Evolutionary conservation across 805 yeast genomes (phyloP), one percentile per base, ranked within the genome.

Genomic region (Sungouiozyma intestinalis): DNA sequence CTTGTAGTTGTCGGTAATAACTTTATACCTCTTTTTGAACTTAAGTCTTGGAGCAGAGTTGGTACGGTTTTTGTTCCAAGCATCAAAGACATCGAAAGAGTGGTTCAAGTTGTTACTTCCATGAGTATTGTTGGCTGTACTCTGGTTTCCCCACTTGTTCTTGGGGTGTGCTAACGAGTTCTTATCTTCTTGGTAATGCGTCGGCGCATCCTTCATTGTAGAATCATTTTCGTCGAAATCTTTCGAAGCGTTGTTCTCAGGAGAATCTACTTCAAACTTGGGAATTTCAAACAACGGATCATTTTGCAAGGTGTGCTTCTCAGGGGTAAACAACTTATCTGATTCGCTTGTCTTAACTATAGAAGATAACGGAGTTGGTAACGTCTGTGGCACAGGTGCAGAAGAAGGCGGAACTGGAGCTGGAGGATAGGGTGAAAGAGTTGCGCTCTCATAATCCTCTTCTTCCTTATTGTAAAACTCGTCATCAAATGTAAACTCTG

Each of bases 401-500:
- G 61, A 57, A 9, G 60, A 55, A 4, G 57, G 54, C 36, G 58
- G 58, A 19, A 54, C 48, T n/a, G 56, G 59, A 31, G 51, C 49
- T 14, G 38, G 11, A n/a, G 50, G 44, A 3, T 36, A 36, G 6
- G 34, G 17, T 9, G 42, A 38, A 4, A 18, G 16, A 16, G 39
- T 33, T 16, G 43, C 39, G 14, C 31, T 33, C 21, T 45, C 40
- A 13, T 39, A 29, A 17, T 27, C 33, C 20, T 45, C 49, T 20
- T 71, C 75, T 27, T 67, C 64, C 21, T 60, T 48, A 34, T 65
- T 70, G 41, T 69, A 65, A 40, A 62, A 57, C 48, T 84, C 94
- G 51, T 85, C 95, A 63, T 88, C 96, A 46, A 85, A 75, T 8
- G 96, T 85, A 63, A 88, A 79, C 48, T 71, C 78, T 41, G 75